phyloP scores from a whole-genome alignment of 305 asterid species.

The Fraxinus nigra region DNA sequence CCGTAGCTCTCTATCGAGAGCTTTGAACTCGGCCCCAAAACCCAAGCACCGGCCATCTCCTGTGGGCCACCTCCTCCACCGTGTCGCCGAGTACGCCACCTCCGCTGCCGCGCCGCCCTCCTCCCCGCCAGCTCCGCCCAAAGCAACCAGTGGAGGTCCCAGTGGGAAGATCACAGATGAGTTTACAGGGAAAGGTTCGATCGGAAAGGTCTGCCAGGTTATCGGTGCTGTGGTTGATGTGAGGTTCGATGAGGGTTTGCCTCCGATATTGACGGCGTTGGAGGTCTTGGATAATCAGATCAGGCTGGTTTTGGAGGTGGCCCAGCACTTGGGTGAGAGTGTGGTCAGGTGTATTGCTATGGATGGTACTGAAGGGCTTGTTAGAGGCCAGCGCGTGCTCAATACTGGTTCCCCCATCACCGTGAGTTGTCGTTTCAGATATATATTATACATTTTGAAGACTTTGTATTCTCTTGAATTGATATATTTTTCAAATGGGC shows the following conservation, averaged over 20 bases:
- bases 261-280: constrained; percentile 85
- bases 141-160: constrained; percentile 26
- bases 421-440: constrained; percentile 42
- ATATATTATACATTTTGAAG: background rate
- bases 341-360: constrained; percentile 94
- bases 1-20: constrained; percentile 44
- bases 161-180: background rate
- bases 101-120: constrained; percentile 55
- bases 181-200: background rate
- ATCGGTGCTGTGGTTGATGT: background rate
- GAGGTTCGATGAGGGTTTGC: constrained; percentile 55
- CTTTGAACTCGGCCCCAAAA: constrained; percentile 47
- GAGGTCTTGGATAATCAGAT: constrained; percentile 90
- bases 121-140: constrained; percentile 28
- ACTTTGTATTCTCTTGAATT: background rate
- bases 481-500: background rate
- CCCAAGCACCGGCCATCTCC: constrained; percentile 54
- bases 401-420: constrained; percentile 95
- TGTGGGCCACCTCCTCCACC: constrained; percentile 61
- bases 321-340: constrained; percentile 91
- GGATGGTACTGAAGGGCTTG: constrained; percentile 99
- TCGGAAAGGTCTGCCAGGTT: background rate
- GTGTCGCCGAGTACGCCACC: constrained; percentile 66
- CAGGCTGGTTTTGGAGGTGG: constrained; percentile 92
- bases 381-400: constrained; percentile 86